Conservation (phyloP, 768 basidiomycete genomes). For the Trametes cubensis region DNA sequence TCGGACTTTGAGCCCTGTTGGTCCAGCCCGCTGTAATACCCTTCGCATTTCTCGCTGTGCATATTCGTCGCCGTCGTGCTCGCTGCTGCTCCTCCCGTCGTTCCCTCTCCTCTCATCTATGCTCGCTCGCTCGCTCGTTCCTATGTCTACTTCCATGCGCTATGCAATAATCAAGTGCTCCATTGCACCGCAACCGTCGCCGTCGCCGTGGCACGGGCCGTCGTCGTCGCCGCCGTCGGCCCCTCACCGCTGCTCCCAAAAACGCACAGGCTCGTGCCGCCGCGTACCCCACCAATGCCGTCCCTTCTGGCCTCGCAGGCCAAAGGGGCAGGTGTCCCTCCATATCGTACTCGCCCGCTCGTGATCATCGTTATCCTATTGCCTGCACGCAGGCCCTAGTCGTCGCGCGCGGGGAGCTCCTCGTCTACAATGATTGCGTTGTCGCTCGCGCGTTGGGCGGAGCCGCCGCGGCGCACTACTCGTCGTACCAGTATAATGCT, state of each 20-base stretch:
- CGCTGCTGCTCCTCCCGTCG: neutral
- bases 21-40: slow-evolving; percentile 3
- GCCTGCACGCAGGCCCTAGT: slow-evolving; percentile 10
- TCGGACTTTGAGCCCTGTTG: neutral
- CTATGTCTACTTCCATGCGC: neutral
- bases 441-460: too few species aligned
- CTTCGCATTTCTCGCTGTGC: slow-evolving; percentile 14
- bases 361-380: slow-evolving; percentile 12
- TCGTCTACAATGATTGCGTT: neutral
- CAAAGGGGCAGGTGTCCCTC: too few species aligned
- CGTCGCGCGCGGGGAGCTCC: neutral
- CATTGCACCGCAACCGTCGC: neutral
- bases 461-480: slow-evolving; percentile 12
- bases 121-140: neutral
- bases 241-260: slow-evolving; percentile 4
- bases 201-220: too few species aligned
- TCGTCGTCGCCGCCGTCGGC: neutral
- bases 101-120: neutral
- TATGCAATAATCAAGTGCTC: slow-evolving; percentile 8
- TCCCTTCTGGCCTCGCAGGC: neutral
- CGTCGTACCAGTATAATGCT: slow-evolving; percentile 23
- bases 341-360: slow-evolving; percentile 1
- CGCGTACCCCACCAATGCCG: slow-evolving; percentile 1
- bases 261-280: slow-evolving; percentile 10
- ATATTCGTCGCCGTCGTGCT: slow-evolving; percentile 6